Base-by-base conservation (phyloP, 768 basidiomycete genomes). In the Atractiella rhizophila region DNA sequence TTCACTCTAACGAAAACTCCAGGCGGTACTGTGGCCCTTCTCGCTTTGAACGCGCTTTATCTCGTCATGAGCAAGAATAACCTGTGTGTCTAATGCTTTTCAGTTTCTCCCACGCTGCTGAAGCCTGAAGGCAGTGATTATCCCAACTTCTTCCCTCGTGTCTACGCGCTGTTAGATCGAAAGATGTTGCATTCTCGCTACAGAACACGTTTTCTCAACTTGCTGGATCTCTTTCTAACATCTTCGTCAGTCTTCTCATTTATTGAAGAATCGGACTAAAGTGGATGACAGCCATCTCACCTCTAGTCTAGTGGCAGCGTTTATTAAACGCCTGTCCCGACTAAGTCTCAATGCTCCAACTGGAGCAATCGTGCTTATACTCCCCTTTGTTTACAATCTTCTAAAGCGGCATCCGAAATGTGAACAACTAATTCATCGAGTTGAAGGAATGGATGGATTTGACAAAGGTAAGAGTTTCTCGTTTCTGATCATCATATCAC, bases 351-450 rank as follows among this genome's bases (percentile, higher is more conserved):
- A 64, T 24, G 82, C 86, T 0, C 79, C 86, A 0, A 86, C 91
- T 7, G 73, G 85, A 12, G 86, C 78, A 0, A 73, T 91, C 24
- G 66, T 98, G 43, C 76, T 85, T 66, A 63, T 80, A 51, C 70
- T 98, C 31, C 85, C 91, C 2, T 80, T 96, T 60, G 73, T 75
- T 6, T 96, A 96, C 62, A 96, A 96, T 54, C 64, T 85, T 38
- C 68, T 98, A 51, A 91, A 91, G 57, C 64, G 69, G 8, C 88
- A 96, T 57, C 85, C 86, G 3, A 70, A 74, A 0, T 67, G 85
- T 46, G 91, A 94, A 86, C 62, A 63, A 25, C 78, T 96, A 76
- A 79, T 96, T 27, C 91, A 96, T 57, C 69, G 48, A 3, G 48
- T 50, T 12, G 57, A 53, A 5, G 49, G 48, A 4, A 49, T 29